phyloP scores from a whole-genome alignment of 2,329 filamentous ascomycete species.

The Decorospora gaudefroyi region DNA sequence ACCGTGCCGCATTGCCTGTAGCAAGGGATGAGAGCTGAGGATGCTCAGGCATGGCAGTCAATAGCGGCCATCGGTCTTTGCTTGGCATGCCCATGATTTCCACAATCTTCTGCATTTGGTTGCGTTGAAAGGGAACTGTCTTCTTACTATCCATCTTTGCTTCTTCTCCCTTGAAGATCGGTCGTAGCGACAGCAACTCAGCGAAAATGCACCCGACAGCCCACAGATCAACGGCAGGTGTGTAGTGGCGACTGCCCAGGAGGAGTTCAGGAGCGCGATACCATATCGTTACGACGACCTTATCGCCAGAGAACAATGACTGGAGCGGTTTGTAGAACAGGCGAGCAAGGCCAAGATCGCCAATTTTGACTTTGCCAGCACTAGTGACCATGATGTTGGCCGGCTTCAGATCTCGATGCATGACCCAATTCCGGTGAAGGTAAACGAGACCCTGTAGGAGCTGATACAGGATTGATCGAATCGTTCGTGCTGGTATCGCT shows the following conservation, averaged over 20 bases:
- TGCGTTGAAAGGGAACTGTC: conserved; percentile 93
- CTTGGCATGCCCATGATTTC: conserved; percentile 92
- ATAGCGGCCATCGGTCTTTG: conserved; percentile 84
- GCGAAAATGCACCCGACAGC: conserved; percentile 98
- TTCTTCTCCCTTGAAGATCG: conserved; percentile 98
- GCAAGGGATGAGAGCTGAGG: conserved; percentile 64
- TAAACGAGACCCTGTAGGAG: conserved; percentile 94
- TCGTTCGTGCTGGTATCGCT: conserved; percentile 82
- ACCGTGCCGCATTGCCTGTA: conserved; percentile 52
- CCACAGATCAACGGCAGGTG: conserved; percentile 96
- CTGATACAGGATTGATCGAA: conserved; percentile 95
- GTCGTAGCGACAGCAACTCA: conserved; percentile 83
- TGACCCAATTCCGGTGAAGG: conserved; percentile 93
- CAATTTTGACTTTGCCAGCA: conserved; percentile 86
- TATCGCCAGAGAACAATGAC: conserved; percentile 89
- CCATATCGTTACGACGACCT: conserved; percentile 99
- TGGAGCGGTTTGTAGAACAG: conserved; percentile 94
- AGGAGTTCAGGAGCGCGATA: conserved; percentile 94
- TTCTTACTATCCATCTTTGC: conserved; percentile 99
- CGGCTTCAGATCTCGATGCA: conserved; percentile 95
- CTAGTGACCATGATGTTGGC: conserved; percentile 99
- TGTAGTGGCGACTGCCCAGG: conserved; percentile 92
- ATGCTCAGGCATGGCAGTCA: conserved; percentile 87
- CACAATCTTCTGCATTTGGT: conserved; percentile 99
- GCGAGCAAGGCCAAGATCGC: conserved; percentile 87